phyloP scores from a whole-genome alignment of 768 basidiomycete species.

The Macrolepiota dolichaula region DNA sequence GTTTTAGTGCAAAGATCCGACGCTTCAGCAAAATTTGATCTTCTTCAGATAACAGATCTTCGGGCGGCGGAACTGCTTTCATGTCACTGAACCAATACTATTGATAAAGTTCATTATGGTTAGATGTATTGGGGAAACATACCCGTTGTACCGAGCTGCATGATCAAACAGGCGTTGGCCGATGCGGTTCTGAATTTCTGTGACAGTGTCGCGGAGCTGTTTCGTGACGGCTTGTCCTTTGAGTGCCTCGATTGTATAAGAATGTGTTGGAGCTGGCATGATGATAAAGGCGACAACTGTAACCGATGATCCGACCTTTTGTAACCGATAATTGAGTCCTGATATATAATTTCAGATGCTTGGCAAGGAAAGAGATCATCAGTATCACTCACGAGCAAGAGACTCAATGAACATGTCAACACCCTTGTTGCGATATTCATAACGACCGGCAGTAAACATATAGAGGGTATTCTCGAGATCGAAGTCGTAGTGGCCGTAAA shows the following conservation, averaged over 20 bases:
- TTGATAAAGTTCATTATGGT: not conserved
- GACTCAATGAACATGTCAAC: constrained; percentile 99
- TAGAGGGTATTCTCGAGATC: constrained; percentile 91
- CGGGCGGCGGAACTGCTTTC: constrained; percentile 68
- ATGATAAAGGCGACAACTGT: constrained; percentile 99
- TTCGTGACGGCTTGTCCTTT: constrained; percentile 97
- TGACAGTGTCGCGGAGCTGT: constrained; percentile 93
- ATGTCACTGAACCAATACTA: constrained; percentile 49
- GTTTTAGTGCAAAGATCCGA: constrained; percentile 93
- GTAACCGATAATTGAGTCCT: constrained; percentile 51
- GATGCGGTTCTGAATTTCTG: constrained; percentile 91
- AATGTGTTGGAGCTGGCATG: constrained; percentile 95
- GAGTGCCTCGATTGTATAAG: constrained; percentile 95
- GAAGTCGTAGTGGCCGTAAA: constrained; percentile 97
- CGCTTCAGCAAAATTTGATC: constrained; percentile 95
- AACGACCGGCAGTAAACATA: constrained; percentile 98
- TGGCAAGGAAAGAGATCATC: not conserved
- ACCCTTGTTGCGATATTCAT: constrained; percentile 99
- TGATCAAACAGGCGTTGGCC: constrained; percentile 93
- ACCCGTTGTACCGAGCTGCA: constrained; percentile 91
- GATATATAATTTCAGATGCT: not conserved
- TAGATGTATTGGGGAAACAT: constrained; percentile 22
- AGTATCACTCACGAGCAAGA: constrained; percentile 66
- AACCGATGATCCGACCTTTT: constrained; percentile 59
- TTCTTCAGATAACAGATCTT: constrained; percentile 80